Conservation (phyloP, 495 filamentous ascomycete genomes). For the Aspergillus homomorphus region DNA sequence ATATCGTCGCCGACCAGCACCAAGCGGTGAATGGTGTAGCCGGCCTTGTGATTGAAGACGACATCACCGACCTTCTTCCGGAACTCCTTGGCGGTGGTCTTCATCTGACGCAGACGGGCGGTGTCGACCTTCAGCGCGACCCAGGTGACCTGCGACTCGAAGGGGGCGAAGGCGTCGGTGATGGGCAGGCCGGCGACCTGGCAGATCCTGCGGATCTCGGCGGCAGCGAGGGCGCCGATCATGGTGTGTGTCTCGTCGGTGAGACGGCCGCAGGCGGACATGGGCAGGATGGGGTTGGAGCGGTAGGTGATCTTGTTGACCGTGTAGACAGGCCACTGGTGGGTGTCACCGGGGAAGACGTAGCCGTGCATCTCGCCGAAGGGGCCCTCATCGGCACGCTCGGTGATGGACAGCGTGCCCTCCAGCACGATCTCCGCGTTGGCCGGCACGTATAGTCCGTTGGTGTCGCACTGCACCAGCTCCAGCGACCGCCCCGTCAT, state of each 20-base stretch:
- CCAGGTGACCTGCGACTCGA: conserved; percentile 43
- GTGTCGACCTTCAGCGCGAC: conserved; percentile 36
- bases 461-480: conserved; percentile 41
- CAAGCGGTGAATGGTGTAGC: conserved; percentile 37
- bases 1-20: conserved; percentile 41
- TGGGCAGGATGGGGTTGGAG: conserved; percentile 32
- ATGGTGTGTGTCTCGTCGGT: conserved; percentile 39
- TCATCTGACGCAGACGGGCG: conserved; percentile 27
- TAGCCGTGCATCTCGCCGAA: conserved; percentile 37
- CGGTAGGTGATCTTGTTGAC: conserved; percentile 39
- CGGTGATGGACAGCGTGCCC: conserved; percentile 32
- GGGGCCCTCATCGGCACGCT: conserved; percentile 35
- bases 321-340: conserved; percentile 29
- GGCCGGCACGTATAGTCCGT: conserved; percentile 34
- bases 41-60: conserved; percentile 37
- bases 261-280: conserved; percentile 26
- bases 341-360: conserved; percentile 29
- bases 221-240: conserved; percentile 39
- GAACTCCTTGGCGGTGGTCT: conserved; percentile 30
- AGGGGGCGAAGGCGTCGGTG: conserved; percentile 35
- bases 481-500: conserved; percentile 30
- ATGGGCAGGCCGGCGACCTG: conserved; percentile 34
- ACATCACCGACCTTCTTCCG: conserved; percentile 31
- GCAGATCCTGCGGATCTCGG: conserved; percentile 38
- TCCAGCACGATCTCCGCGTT: conserved; percentile 40